Percentiles rank a stretch among this genome's conserved stretches.
phyloP scores from a whole-genome alignment of 108 stramenopile genomes.

The Halocafeteria seosinensis region DNA sequence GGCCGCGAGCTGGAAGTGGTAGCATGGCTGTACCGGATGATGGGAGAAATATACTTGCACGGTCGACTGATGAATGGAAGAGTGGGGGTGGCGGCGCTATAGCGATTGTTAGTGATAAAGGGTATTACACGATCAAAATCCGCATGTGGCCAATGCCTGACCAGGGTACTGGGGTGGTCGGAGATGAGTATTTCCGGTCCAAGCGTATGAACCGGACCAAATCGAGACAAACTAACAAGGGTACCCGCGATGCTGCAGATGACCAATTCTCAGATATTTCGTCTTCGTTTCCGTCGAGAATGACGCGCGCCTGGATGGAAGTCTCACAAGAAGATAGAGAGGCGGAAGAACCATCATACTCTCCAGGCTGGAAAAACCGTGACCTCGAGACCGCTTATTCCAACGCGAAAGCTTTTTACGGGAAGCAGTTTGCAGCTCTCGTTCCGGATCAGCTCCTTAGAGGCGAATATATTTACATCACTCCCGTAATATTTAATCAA shows the following conservation, averaged over 20 bases:
- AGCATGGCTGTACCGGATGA: background rate
- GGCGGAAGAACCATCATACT: background rate
- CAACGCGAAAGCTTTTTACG: background rate
- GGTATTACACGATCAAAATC: background rate
- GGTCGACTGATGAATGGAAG: background rate
- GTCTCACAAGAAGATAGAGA: no score
- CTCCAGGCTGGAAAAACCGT: background rate
- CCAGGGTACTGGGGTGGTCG: background rate
- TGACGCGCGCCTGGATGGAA: no score
- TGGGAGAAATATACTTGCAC: background rate
- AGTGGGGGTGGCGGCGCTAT: background rate
- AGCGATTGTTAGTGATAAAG: background rate
- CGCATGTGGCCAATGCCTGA: background rate
- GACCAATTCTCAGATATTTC: background rate
- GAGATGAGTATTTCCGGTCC: no score
- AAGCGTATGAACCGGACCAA: no score
- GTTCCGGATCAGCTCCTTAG: background rate
- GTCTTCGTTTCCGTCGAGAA: background rate
- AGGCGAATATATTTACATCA: background rate
- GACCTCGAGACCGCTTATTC: background rate
- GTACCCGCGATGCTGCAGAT: background rate
- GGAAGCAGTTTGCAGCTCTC: background rate
- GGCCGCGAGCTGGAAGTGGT: background rate
- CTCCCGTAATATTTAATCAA: background rate
- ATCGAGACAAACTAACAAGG: background rate